These are phyloP conservation scores for Chrysoporthe puriensis DNA, from an alignment of 2,329 filamentous ascomycete species.

Conservation along the genomic window DNA sequence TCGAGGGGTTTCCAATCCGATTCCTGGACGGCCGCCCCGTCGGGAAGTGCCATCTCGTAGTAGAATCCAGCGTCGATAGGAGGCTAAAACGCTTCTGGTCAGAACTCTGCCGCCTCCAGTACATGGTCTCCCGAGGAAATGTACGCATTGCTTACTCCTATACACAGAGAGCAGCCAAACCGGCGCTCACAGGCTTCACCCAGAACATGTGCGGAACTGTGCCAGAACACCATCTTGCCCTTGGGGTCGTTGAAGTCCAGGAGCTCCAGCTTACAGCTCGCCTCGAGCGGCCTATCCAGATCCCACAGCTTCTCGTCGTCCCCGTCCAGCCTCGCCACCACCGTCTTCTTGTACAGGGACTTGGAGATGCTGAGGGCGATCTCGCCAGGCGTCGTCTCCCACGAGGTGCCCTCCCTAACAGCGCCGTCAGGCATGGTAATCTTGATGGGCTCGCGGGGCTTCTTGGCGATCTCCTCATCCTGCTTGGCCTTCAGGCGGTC, in stretches of 20 bases:
- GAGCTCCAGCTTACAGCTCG: constrained; percentile 81
- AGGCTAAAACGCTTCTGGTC: constrained; percentile 48
- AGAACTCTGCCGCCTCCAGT: neutral
- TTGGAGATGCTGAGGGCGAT: constrained; percentile 82
- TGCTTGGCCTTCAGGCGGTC: constrained; percentile 85
- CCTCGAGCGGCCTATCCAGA: constrained; percentile 85
- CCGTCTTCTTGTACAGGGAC: constrained; percentile 81
- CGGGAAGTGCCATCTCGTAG: constrained; percentile 90
- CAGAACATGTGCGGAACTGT: constrained; percentile 75
- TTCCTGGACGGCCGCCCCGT: constrained; percentile 70
- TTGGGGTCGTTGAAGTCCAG: constrained; percentile 74
- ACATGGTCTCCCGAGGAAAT: neutral
- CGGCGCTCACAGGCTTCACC: constrained; percentile 90
- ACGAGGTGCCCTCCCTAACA: constrained; percentile 75
- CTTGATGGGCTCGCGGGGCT: constrained; percentile 74
- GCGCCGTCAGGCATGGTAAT: constrained; percentile 75
- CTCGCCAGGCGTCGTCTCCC: constrained; percentile 85
- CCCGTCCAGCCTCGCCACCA: constrained; percentile 84
- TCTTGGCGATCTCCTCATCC: constrained; percentile 72
- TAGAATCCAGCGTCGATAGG: constrained; percentile 93
- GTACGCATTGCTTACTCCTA: constrained; percentile 54
- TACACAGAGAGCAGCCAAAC: constrained; percentile 90
- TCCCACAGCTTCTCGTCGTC: constrained; percentile 80
- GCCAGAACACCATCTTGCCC: constrained; percentile 91
- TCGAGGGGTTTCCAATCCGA: constrained; percentile 86